Evolutionary conservation across 108 stramenopile genomes (phyloP), one percentile per base, ranked within the genome.

Genomic region (Asterionellopsis glacialis): DNA sequence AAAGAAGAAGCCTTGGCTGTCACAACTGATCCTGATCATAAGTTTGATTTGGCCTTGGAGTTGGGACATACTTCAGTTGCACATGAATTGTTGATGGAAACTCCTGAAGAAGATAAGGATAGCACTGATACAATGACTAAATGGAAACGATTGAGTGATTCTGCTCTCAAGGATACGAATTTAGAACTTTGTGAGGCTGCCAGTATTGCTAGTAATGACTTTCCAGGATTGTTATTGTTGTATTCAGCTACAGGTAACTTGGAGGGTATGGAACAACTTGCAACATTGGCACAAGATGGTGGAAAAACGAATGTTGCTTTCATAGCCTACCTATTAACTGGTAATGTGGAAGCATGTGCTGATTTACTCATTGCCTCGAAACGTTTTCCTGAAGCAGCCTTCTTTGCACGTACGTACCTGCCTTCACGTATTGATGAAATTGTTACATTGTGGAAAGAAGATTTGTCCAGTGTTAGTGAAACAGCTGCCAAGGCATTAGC

Each of bases 1-100:
- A 98, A 99, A 79, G 97, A 98, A 72, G 97, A 98, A 74, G 98
- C 98, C 24, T 77, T 98, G 45, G 87, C 84, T 22, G 98, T 99
- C 9, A 88, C 98, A 9, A 80, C 79, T 18, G 97, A 97, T 76
- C 78, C 85, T 6, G 97, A 98, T 66, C 96, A 97, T 67, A 96
- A 96, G 61, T 98, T 99, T 62, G 98, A 99, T 68, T 80, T 99
- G 27, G 81, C 97, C 0, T 63, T 98, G 40, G 97, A 98, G 68
- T 88, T 99, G 49, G 91, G 91, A 19, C 81, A 97, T 55, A 95
- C 96, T 57, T 91, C 89, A 9, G 61, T 81, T 44, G 97, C 97
- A 0, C 85, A 86, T 43, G 62, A 73, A 33, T 83, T 98, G 43
- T 77, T 97, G 64, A 64, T 72, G 21, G 88, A 85, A 53, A 91